Evolutionary conservation across 257 asterid species (phyloP).

Genomic region (Solanum pinnatisectum): DNA sequence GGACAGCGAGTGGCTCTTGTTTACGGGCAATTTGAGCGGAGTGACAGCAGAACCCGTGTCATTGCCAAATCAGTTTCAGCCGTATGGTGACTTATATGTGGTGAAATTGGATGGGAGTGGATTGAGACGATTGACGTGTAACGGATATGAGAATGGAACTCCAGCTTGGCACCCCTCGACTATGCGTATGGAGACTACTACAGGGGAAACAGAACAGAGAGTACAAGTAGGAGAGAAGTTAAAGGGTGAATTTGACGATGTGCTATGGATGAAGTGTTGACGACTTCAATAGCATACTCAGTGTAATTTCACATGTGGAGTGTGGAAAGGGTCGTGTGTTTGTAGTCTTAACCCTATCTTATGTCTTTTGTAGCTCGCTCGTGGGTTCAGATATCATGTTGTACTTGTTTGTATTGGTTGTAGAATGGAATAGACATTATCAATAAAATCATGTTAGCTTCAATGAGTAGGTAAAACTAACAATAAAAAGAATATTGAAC

Average conservation of each 20-base stretch:
- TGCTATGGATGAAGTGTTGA: constrained; percentile 42
- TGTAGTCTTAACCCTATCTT: neutral
- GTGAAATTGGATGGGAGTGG: constrained; percentile 69
- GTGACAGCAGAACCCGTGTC: constrained; percentile 69
- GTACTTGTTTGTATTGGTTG: neutral
- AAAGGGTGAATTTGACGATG: constrained; percentile 53
- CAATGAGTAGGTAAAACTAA: neutral
- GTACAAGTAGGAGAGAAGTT: constrained; percentile 24
- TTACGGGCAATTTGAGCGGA: constrained; percentile 61
- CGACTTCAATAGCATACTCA: neutral
- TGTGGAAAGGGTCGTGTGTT: neutral
- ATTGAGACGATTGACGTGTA: constrained; percentile 64
- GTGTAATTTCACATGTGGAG: neutral
- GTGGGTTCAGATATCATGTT: neutral
- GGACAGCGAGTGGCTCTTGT: constrained; percentile 65
- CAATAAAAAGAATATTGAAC: neutral
- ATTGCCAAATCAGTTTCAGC: constrained; percentile 78
- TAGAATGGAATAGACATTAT: neutral
- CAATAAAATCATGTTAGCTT: neutral
- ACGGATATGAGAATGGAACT: constrained; percentile 81
- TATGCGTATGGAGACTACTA: neutral
- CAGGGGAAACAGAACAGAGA: neutral
- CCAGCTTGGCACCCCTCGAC: constrained; percentile 59
- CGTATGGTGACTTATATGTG: constrained; percentile 66
- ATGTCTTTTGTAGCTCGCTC: neutral